Evolutionary conservation across 169 alveolate genomes (phyloP), one percentile per base, ranked within the genome.

Genomic region (Cytauxzoon felis): DNA sequence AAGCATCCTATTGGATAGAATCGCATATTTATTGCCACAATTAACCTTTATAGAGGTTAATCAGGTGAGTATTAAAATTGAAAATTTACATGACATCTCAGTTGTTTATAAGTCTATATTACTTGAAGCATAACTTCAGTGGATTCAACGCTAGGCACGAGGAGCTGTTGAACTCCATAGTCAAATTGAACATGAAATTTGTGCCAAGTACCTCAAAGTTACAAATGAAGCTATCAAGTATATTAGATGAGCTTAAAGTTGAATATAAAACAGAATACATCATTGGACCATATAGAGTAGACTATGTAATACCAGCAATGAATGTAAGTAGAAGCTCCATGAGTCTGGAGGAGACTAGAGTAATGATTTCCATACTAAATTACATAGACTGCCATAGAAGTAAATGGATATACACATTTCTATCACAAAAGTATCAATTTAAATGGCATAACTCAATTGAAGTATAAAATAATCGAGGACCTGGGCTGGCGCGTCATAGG

Each of bases 401-500:
- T 76, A 26, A 76, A 76, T 51, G 86, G 86, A 1, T 66, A 65
- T 21, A 51, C 86, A 11, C 86, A 76, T 32, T 76, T 76, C 58
- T 76, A 61, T 62, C 81, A 76, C 60, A 67, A 67, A 32, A 41
- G 78, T 5, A 67, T 18, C 21, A 65, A 65, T 6, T 63, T 65
- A 23, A 41, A 64, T 19, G 75, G 78, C 0, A 32, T 59, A 9
- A 76, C 86, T 2, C 24, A 52, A 54, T 45, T 76, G 7, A 76
- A 76, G 42, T 76, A 76, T 58, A 52, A 48, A 42, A 76, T 76
- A 26, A 68, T 76, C 33, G 19, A 67, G 38, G 64, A 56, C 19
- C 51, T 76, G 53, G 86, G 86, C 2, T 76, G 86, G 86, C 56
- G 67, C 19, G 76, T 76, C 43, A 56, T 66, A 30, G 68, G 81